Evolutionary conservation across 495 filamentous ascomycete species (phyloP).

Genomic region (Daldinia childiae): DNA sequence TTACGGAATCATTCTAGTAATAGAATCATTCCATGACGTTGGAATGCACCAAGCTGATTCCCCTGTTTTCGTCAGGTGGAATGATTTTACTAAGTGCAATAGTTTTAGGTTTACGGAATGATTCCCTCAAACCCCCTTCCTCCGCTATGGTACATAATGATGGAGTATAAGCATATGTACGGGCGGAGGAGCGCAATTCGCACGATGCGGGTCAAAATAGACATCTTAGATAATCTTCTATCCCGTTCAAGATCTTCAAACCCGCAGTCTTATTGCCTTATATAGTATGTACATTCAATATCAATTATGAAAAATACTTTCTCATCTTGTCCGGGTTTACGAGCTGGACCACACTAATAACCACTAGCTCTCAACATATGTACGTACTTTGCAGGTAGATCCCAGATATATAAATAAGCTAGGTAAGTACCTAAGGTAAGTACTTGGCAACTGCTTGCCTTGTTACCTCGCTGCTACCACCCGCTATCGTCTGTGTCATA

Average conservation of each 20-base stretch:
- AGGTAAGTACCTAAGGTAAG: too few relatives aligned
- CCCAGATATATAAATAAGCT: too few relatives aligned
- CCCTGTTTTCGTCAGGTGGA: too few relatives aligned
- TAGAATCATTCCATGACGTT: too few relatives aligned
- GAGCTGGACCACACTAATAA: neutral
- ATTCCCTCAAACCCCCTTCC: too few relatives aligned
- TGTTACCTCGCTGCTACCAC: neutral
- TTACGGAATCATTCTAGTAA: too few relatives aligned
- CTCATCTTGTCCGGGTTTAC: neutral
- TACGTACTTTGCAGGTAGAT: neutral
- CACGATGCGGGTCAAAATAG: neutral
- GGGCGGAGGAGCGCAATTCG: neutral
- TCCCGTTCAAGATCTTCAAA: neutral
- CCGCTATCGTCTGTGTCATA: slow-evolving; percentile 31
- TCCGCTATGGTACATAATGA: too few relatives aligned
- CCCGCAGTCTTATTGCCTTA: neutral
- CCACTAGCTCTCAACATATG: neutral
- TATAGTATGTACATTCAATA: neutral
- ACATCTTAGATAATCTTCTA: neutral
- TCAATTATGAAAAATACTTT: too few relatives aligned
- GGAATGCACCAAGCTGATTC: too few relatives aligned
- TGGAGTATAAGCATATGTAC: neutral
- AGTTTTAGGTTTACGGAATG: too few relatives aligned
- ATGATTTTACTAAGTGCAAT: too few relatives aligned
- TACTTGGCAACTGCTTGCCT: slow-evolving; percentile 5